A percentile compares a stretch with the other conserved stretches of the same genome.
Conservation (phyloP, 2,329 filamentous ascomycete species). For the Monosporascus sp. region DNA sequence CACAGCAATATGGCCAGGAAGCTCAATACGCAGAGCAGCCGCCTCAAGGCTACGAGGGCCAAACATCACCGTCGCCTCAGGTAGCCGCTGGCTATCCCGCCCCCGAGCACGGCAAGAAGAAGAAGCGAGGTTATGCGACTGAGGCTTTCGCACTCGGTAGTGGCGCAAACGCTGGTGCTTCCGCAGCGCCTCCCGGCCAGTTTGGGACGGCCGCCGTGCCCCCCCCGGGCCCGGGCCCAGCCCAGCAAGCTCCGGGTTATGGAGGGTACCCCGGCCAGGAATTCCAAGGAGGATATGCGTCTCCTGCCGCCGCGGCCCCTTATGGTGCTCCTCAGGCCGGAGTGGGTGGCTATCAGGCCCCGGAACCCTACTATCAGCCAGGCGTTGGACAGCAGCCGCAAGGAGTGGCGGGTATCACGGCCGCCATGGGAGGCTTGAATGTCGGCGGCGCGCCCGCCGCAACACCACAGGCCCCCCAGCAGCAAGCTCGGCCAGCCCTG, state of each 20-base stretch:
- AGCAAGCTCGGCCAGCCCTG: conserved; percentile 49
- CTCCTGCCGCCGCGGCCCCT: conserved; percentile 17
- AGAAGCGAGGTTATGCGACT: conserved; percentile 92
- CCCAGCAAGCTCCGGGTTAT: conserved; percentile 44
- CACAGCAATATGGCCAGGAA: conserved; percentile 35
- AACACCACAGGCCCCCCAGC: conserved; percentile 44
- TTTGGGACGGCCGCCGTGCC: conserved; percentile 30
- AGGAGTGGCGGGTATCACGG: conserved; percentile 67
- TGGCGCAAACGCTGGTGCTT: conserved; percentile 70
- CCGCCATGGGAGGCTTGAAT: conserved; percentile 81
- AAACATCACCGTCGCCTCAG: conserved; percentile 31
- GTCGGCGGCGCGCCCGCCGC: conserved; percentile 58
- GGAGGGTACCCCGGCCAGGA: conserved; percentile 51
- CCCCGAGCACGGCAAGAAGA: conserved; percentile 60
- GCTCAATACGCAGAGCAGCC: conserved; percentile 34
- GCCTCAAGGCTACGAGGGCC: conserved; percentile 31
- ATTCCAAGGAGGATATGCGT: conserved; percentile 28
- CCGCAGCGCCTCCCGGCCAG: conserved; percentile 34
- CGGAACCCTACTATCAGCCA: conserved; percentile 60
- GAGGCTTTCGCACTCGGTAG: conserved; percentile 90
- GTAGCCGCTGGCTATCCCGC: conserved; percentile 21
- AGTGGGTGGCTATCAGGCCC: conserved; percentile 61
- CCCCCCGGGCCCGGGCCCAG: conserved; percentile 29
- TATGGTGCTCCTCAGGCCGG: conserved; percentile 42
- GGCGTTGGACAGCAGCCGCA: conserved; percentile 40